Percentiles rank a stretch among this genome's conserved stretches.
Conservation (phyloP, 2,329 filamentous ascomycete species). For the Cylindrodendrum hubeiense region DNA sequence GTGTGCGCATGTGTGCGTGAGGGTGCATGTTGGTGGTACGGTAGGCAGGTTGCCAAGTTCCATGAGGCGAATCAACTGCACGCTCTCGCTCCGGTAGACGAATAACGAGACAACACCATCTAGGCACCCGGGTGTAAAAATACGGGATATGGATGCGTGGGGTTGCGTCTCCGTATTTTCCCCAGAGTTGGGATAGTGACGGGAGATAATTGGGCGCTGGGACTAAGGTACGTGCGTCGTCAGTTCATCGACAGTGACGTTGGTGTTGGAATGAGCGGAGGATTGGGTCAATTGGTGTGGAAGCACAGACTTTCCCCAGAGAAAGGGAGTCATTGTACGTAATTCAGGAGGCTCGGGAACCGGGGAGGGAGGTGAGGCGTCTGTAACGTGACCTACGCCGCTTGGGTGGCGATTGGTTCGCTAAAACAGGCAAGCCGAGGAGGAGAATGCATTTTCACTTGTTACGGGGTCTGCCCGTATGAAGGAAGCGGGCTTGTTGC, state of each 20-base stretch:
- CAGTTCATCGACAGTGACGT: not conserved
- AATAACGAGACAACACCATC: not conserved
- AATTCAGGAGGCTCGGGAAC: conserved; percentile 12
- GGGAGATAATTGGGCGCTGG: not conserved
- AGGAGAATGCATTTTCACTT: not conserved
- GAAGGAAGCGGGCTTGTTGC: not conserved
- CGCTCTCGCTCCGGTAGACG: not conserved
- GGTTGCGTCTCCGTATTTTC: conserved; percentile 24
- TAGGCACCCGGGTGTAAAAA: not conserved
- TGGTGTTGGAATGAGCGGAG: conserved; percentile 2
- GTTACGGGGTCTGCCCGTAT: not conserved
- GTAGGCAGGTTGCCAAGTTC: not conserved
- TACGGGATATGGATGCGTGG: not conserved
- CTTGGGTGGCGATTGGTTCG: conserved; percentile 16
- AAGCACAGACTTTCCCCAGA: conserved; percentile 22
- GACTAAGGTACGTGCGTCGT: not conserved
- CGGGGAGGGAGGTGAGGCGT: conserved; percentile 13
- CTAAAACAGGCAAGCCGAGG: not conserved
- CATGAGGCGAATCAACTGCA: conserved; percentile 1
- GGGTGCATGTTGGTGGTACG: not conserved
- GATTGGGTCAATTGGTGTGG: conserved; percentile 3
- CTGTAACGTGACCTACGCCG: conserved; percentile 21
- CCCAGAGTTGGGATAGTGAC: conserved; percentile 13
- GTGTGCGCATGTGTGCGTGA: not conserved
- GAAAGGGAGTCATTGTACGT: conserved; percentile 20